Conservation (phyloP, 2,329 filamentous ascomycete genomes). For the Alternaria conjuncta region DNA sequence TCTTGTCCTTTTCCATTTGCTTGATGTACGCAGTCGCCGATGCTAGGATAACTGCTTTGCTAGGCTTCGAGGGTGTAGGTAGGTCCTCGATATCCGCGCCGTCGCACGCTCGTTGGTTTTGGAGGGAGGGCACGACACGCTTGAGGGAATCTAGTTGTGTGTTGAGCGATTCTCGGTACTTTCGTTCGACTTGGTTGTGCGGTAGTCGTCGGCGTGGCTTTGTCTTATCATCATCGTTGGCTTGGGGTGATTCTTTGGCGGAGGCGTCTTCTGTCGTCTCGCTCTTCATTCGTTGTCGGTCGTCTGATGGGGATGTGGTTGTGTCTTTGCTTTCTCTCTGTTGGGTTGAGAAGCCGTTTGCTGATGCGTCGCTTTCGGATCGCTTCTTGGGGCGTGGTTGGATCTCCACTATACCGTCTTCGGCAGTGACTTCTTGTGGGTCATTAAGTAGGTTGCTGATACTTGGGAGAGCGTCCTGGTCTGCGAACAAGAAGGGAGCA, state of each 20-base stretch:
- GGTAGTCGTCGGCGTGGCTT: conserved; percentile 47
- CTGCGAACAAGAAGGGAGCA: conserved; percentile 50
- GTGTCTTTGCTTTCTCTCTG: conserved; percentile 31
- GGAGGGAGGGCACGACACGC: conserved; percentile 49
- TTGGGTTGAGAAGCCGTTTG: conserved; percentile 39
- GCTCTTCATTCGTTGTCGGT: conserved; percentile 36
- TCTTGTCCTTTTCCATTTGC: conserved; percentile 53
- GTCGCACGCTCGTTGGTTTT: conserved; percentile 44
- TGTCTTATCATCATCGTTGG: conserved; percentile 34
- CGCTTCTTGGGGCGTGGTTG: conserved; percentile 45
- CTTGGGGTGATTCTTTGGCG: conserved; percentile 30
- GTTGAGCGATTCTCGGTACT: conserved; percentile 56
- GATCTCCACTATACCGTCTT: conserved; percentile 48
- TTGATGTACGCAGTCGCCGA: conserved; percentile 56
- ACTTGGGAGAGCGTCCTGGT: conserved; percentile 41
- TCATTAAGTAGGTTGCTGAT: conserved; percentile 37
- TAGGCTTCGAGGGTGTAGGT: conserved; percentile 50
- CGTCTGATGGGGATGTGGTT: conserved; percentile 22
- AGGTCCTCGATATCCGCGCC: conserved; percentile 53
- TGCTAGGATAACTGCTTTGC: conserved; percentile 56
- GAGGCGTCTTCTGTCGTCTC: conserved; percentile 40
- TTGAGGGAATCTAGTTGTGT: conserved; percentile 54
- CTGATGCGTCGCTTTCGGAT: conserved; percentile 43
- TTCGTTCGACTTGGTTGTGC: conserved; percentile 56
- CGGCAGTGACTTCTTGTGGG: conserved; percentile 40